phyloP scores from a whole-genome alignment of 306 rosid species.

The Fagus sylvatica region DNA sequence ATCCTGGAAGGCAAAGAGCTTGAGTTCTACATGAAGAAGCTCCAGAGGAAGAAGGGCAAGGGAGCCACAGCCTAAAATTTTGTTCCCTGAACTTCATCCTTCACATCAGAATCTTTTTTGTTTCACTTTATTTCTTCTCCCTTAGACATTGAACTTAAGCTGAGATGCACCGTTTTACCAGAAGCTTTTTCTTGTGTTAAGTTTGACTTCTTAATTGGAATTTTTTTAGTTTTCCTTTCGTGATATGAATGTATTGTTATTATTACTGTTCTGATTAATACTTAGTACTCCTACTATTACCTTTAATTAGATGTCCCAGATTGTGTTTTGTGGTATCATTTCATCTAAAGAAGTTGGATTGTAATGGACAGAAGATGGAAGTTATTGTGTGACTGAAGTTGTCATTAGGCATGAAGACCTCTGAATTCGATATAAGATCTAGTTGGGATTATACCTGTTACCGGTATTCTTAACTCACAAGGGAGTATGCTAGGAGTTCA shows the following conservation, averaged over 20 bases:
- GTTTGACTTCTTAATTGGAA: not conserved
- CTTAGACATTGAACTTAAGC: not conserved
- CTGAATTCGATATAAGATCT: too few species aligned
- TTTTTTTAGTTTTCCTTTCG: not conserved
- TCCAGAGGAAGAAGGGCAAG: constrained; percentile 41
- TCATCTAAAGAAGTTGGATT: not conserved
- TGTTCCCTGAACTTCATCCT: not conserved
- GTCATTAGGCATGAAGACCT: too few species aligned
- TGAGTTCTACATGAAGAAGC: constrained; percentile 41
- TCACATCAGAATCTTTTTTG: not conserved
- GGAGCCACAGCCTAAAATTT: constrained; percentile 28
- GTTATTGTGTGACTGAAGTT: not conserved
- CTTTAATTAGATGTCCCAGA: not conserved
- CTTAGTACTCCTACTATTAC: not conserved
- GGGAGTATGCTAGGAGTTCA: too few species aligned
- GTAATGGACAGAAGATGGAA: not conserved
- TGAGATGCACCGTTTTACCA: not conserved
- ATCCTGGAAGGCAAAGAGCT: constrained; percentile 39
- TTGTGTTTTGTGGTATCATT: not conserved
- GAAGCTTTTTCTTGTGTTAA: not conserved
- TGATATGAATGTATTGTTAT: not conserved
- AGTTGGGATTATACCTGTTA: too few species aligned
- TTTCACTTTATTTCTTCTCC: not conserved
- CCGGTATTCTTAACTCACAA: too few species aligned
- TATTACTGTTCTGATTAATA: not conserved